Evolutionary conservation across 306 rosid species (phyloP).

Genomic region (Prunus armeniaca): DNA sequence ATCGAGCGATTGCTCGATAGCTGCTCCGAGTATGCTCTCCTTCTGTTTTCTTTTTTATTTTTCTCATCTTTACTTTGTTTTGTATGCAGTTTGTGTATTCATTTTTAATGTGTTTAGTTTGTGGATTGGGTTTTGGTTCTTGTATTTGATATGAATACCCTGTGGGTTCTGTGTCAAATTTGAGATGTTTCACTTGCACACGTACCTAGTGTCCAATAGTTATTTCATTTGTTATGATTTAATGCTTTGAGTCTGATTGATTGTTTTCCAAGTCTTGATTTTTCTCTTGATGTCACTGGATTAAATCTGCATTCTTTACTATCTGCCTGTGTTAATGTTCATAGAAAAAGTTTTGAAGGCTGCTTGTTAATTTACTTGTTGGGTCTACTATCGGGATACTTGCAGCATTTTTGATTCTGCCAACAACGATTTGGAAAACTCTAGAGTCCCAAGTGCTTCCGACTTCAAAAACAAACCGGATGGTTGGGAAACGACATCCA

Average conservation of each 20-base stretch:
- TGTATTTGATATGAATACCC: not conserved
- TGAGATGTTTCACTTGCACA: not conserved
- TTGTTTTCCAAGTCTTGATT: not conserved
- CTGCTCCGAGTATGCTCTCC: constrained; percentile 67
- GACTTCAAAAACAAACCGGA: constrained; percentile 85
- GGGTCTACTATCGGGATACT: constrained; percentile 16
- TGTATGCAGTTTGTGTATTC: not conserved
- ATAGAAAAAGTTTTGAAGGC: not conserved
- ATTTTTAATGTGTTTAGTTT: not conserved
- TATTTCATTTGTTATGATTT: not conserved
- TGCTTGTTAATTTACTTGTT: constrained; percentile 19
- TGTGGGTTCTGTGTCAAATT: not conserved
- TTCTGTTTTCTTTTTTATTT: not conserved
- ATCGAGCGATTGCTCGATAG: constrained; percentile 85
- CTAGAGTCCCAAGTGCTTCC: constrained; percentile 46
- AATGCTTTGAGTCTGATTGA: not conserved
- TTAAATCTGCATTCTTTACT: no score
- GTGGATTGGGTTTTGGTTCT: not conserved
- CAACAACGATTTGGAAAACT: constrained; percentile 49
- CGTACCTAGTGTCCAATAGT: not conserved
- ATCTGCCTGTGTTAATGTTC: not conserved
- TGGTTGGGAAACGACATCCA: constrained; percentile 93
- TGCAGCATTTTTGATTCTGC: constrained; percentile 73
- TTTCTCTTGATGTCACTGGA: not conserved
- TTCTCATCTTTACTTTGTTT: not conserved